Conservation (phyloP, 1,284 basidiomycete genomes). For the Retiboletus flavoniger region DNA sequence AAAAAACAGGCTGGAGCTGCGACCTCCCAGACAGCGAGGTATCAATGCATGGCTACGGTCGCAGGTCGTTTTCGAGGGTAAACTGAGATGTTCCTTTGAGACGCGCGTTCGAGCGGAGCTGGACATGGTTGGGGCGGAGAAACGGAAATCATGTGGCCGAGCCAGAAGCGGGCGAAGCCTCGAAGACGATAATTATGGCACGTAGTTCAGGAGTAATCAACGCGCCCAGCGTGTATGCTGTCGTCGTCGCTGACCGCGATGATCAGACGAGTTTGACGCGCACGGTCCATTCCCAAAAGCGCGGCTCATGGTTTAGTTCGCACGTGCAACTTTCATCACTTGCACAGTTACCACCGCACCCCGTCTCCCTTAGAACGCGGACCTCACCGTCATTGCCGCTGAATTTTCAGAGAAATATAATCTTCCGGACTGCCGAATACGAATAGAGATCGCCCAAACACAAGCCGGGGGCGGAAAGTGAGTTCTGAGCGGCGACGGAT, state of each 20-base stretch:
- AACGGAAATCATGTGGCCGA: slow-evolving; percentile 24
- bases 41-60: neutral
- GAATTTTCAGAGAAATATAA: slow-evolving; percentile 12
- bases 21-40: neutral
- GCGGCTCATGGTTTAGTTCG: slow-evolving; percentile 34
- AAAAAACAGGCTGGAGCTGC: neutral
- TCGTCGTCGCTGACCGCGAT: slow-evolving; percentile 23
- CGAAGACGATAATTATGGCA: slow-evolving; percentile 34
- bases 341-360: slow-evolving; percentile 28
- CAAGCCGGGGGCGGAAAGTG: slow-evolving; percentile 15
- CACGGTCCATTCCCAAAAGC: slow-evolving; percentile 31
- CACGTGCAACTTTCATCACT: slow-evolving; percentile 33
- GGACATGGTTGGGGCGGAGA: slow-evolving; percentile 35
- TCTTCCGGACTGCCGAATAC: slow-evolving; percentile 11
- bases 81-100: neutral
- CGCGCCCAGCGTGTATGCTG: slow-evolving; percentile 7
- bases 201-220: slow-evolving; percentile 5
- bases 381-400: slow-evolving; percentile 8
- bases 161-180: slow-evolving; percentile 19
- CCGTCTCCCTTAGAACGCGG: slow-evolving; percentile 6
- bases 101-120: slow-evolving; percentile 36
- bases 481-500: slow-evolving; percentile 39
- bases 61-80: neutral
- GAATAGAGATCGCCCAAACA: slow-evolving; percentile 7
- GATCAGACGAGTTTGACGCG: slow-evolving; percentile 18